These are phyloP conservation scores for Candida boidinii DNA, from an alignment of 805 yeast species.

Conservation along the genomic window DNA sequence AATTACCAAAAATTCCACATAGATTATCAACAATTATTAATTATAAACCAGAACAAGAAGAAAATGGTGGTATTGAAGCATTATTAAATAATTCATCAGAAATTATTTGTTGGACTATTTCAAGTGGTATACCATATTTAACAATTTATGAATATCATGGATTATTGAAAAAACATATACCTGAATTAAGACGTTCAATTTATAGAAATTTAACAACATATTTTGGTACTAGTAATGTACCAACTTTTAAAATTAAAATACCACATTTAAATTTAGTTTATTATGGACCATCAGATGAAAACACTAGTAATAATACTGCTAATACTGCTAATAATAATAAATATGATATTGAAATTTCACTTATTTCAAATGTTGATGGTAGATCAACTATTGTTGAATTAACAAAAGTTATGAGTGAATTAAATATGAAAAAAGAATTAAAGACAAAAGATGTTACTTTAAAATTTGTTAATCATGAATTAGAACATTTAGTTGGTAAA, in stretches of 20 bases:
- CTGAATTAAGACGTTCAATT: constrained; percentile 49
- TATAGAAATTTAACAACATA: constrained; percentile 54
- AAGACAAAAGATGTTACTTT: constrained; percentile 61
- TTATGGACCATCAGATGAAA: constrained; percentile 29
- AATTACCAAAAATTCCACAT: constrained; percentile 68
- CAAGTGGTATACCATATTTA: constrained; percentile 71
- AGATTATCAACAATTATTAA: constrained; percentile 70
- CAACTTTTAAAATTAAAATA: constrained; percentile 50
- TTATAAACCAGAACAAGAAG: constrained; percentile 67
- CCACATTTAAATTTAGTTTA: constrained; percentile 57
- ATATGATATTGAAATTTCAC: constrained; percentile 51
- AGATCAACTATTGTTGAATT: constrained; percentile 83
- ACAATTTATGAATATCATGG: constrained; percentile 79
- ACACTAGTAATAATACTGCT: constrained; percentile 22
- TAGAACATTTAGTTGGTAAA: constrained; percentile 67
- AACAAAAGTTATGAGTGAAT: constrained; percentile 76
- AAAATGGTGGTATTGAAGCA: constrained; percentile 85
- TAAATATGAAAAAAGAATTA: constrained; percentile 55
- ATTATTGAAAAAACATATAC: constrained; percentile 42
- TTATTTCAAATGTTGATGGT: constrained; percentile 76
- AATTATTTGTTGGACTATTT: constrained; percentile 77
- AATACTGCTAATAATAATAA: constrained; percentile 16
- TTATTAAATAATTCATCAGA: constrained; percentile 71
- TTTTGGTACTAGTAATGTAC: constrained; percentile 64
- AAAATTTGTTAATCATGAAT: constrained; percentile 65